Percentiles rank a stretch among this genome's conserved stretches.
Evolutionary conservation across 495 filamentous ascomycete genomes (phyloP).

Genomic region (Cercophora samala): DNA sequence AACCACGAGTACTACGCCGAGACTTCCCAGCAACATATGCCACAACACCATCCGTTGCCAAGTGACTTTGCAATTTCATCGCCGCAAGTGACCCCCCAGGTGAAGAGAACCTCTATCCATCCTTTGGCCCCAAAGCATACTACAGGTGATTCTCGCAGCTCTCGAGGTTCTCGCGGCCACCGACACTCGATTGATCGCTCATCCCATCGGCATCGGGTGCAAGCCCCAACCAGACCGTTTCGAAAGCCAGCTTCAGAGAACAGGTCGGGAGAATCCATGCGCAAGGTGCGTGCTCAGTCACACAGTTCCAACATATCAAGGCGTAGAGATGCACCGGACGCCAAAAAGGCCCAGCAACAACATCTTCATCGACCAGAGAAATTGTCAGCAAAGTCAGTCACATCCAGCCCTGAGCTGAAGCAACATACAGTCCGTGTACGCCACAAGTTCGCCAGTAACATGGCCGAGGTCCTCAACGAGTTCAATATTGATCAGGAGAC

Average conservation of each 20-base stretch:
- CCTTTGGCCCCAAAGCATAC: neutral
- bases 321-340: neutral
- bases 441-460: slow-evolving; percentile 24
- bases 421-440: slow-evolving; percentile 17
- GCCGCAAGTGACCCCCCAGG: neutral
- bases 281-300: neutral
- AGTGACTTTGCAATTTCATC: neutral
- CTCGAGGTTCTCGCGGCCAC: neutral
- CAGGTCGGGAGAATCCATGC: neutral
- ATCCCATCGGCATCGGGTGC: neutral
- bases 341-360: neutral
- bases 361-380: neutral
- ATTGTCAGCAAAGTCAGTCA: neutral
- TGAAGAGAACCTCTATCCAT: neutral
- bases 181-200: neutral
- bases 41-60: neutral
- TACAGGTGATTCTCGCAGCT: neutral
- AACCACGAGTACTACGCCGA: neutral
- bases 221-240: neutral
- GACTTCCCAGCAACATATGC: neutral
- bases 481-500: slow-evolving; percentile 23
- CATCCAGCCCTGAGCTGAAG: slow-evolving; percentile 17
- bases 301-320: slow-evolving; percentile 12
- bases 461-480: slow-evolving; percentile 29
- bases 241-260: neutral